These are phyloP conservation scores for Aurantiochytrium sp. DNA, from an alignment of 108 stramenopile genomes.

Conservation along the genomic window DNA sequence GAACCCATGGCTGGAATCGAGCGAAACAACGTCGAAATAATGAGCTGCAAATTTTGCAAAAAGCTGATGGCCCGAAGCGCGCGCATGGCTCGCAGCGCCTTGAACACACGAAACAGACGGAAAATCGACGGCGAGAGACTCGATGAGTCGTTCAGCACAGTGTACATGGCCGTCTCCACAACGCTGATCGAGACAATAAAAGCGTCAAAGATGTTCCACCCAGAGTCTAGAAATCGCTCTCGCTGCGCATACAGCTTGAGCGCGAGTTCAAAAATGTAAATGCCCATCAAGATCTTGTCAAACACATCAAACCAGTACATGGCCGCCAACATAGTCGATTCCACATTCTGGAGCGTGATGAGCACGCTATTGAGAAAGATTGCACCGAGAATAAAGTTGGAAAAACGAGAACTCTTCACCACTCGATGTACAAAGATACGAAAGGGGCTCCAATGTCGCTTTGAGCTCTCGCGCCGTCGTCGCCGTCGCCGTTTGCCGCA, in stretches of 20 bases:
- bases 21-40: neutral
- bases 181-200: neutral
- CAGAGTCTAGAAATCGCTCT: slow-evolving; percentile 1
- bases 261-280: neutral
- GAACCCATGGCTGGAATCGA: slow-evolving; percentile 17
- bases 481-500: too few relatives aligned
- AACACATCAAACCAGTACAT: slow-evolving; percentile 3
- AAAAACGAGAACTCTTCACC: neutral
- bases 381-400: neutral
- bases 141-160: neutral
- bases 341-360: neutral
- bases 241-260: slow-evolving; percentile 10
- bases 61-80: slow-evolving; percentile 10
- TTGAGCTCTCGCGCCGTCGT: neutral
- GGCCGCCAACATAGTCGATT: neutral
- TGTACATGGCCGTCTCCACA: slow-evolving; percentile 12
- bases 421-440: neutral
- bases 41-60: neutral
- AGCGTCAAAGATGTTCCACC: slow-evolving; percentile 17
- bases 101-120: neutral
- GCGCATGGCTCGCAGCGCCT: slow-evolving; percentile 14
- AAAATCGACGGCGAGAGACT: slow-evolving; percentile 11
- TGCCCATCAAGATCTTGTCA: slow-evolving; percentile 12
- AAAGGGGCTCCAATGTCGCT: neutral
- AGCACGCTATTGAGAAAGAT: slow-evolving; percentile 8